Evolutionary conservation across 1,139 yeast genomes (phyloP), one percentile per base, ranked within the genome.

Genomic region (Taphrina communis): DNA sequence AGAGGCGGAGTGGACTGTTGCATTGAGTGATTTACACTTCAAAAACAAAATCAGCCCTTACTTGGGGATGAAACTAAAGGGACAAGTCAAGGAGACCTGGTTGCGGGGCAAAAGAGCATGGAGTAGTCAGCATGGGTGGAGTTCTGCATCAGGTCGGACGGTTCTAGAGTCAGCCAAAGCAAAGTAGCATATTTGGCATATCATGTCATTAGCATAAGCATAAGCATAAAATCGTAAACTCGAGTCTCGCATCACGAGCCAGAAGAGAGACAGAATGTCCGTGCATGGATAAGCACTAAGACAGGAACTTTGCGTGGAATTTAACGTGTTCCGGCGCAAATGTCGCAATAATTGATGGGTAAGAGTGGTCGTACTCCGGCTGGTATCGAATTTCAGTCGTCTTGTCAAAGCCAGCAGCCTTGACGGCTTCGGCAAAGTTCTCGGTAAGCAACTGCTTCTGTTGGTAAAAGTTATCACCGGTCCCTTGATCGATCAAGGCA

Each of bases 341-440:
- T 0, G 91, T 79, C 70, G 95, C 84, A 71, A 94, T 84, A 78
- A 92, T 94, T 78, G 85, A 94, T 7, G 66, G 66, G 80, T 93
- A 94, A 66, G 93, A 88, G 76, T 94, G 99, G 76, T 94, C 97
- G 76, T 88, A 93, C 1, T 94, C 97, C 2, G 89, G 93, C 39
- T 85, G 97, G 61, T 86, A 77, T 50, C 86, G 80, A 70, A 90
- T 78, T 59, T 84, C 81, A 71, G 93, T 82, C 68, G 85, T 82
- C 2, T 87, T 89, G 70, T 85, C 85, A 11, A 79, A 78, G 0
- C 89, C 80, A n/a, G 80, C 80, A 67, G 83, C 83, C 73, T 83
- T 78, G 1, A 89, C 84, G 0, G 96, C 96, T 55, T 83, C 84
- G 8, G 82, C 83, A 25, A 94, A 82, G 73, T 85, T 85, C 73